Evolutionary conservation across 768 basidiomycete genomes (phyloP), one percentile per base, ranked within the genome.

Genomic region (Gymnopilus junonius): DNA sequence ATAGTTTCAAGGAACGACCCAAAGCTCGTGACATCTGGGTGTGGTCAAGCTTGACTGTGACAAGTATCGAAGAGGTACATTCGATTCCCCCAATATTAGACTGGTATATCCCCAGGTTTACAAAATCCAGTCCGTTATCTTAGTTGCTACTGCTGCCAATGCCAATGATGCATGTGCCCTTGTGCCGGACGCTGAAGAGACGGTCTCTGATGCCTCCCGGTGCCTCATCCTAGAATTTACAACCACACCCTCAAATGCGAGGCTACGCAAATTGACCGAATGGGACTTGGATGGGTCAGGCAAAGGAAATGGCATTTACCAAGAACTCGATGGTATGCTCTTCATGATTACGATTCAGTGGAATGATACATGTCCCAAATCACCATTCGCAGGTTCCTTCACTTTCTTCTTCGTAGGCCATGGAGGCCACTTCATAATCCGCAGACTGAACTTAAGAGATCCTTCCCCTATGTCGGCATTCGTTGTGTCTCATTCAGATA

Each of bases 251-350:
- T 74, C 74, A 5, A 75, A 78, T 10, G 69, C 80, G 1, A 70
- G 66, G 27, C 77, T 91, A 0, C 78, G 78, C 55, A 77, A 77
- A 42, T 64, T 89, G 10, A 84, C 85, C 7, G 83, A 86, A 48
- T 89, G 87, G 85, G 69, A 79, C 23, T 70, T 86, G 6, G 81
- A 84, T 40, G 84, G 87, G 11, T 77, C 79, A 14, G 75, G 81
- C 0, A 73, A 75, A 53, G 80, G 80, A 21, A 70, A 82, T 12
- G 83, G 82, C 2, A 71, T 90, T 11, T 74, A 82, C 59, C 71
- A 76, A 54, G 82, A 83, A 59, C 63, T 69, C 11, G 81, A 87
- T 45, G 79, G 89, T 89, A 69, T 50, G 79, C 73, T 32, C 39
- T 20, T 37, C n/a, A n/a, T 27, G 48, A 25, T 45, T 43, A 39